A percentile compares a stretch with the other conserved stretches of the same genome.
Conservation (phyloP, 2,329 filamentous ascomycete species). For the Aspergillus oerlinghausenensis region DNA sequence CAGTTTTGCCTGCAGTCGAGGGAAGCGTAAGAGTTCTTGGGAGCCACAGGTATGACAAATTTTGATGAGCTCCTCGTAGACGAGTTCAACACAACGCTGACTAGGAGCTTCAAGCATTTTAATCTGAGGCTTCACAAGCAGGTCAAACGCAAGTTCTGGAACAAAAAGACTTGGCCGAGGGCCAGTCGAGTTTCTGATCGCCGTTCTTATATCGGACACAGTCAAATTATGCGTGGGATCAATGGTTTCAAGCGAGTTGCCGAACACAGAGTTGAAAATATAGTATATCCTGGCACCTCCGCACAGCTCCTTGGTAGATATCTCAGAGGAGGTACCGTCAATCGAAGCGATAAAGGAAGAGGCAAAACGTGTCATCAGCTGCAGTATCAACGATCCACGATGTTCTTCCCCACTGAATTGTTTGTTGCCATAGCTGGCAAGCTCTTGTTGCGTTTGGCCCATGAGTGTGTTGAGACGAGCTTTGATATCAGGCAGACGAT, state of each 20-base stretch:
- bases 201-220: conserved; percentile 89
- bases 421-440: conserved; percentile 96
- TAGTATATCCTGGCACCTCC: conserved; percentile 96
- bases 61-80: conserved; percentile 98
- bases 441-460: conserved; percentile 98
- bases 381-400: conserved; percentile 86
- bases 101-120: conserved; percentile 92
- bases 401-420: conserved; percentile 98
- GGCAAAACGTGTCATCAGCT: conserved; percentile 97
- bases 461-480: conserved; percentile 95
- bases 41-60: conserved; percentile 98
- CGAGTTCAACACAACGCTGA: conserved; percentile 93
- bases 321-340: conserved; percentile 96
- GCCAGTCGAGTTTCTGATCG: conserved; percentile 95
- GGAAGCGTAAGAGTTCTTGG: conserved; percentile 86
- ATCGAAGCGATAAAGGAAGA: conserved; percentile 98
- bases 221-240: conserved; percentile 95
- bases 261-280: conserved; percentile 98
- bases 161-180: conserved; percentile 94
- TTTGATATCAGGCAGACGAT: conserved; percentile 95
- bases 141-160: conserved; percentile 93
- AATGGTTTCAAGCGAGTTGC: conserved; percentile 91
- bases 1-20: conserved; percentile 88
- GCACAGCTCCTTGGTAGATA: conserved; percentile 96
- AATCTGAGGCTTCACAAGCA: conserved; percentile 97